Evolutionary conservation across 2,329 filamentous ascomycete species (phyloP).

Genomic region (Fusarium torreyae): DNA sequence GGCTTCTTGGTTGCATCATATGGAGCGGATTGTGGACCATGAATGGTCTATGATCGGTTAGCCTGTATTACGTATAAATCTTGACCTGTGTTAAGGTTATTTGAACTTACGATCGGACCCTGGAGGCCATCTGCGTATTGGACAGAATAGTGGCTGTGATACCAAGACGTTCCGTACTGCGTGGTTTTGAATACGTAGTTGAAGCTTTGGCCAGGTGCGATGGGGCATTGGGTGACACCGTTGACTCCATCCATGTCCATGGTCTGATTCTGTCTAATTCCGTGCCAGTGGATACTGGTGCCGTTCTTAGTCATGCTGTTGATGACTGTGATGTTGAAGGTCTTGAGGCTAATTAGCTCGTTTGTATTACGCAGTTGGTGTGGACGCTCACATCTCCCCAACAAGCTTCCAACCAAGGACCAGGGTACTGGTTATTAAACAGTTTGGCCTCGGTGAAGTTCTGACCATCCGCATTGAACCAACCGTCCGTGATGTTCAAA

Average conservation of each 20-base stretch:
- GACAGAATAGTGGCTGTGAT: constrained; percentile 45
- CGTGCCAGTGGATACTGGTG: constrained; percentile 47
- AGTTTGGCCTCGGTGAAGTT: constrained; percentile 43
- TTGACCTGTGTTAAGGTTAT: accelerated
- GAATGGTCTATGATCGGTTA: constrained; percentile 33
- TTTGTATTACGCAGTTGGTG: accelerated
- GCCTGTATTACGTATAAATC: neutral
- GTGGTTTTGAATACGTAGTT: constrained; percentile 39
- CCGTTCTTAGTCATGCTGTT: constrained; percentile 41
- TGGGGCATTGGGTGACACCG: constrained; percentile 44
- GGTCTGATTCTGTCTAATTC: constrained; percentile 37
- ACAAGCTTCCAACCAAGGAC: constrained; percentile 50
- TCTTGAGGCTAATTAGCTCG: constrained; percentile 8
- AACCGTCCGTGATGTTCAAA: constrained; percentile 36
- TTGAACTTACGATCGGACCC: constrained; percentile 27
- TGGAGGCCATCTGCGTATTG: constrained; percentile 46
- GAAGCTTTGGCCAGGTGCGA: constrained; percentile 34
- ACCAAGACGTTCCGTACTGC: constrained; percentile 47
- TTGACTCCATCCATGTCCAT: constrained; percentile 48
- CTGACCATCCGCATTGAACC: constrained; percentile 45
- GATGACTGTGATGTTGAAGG: constrained; percentile 33
- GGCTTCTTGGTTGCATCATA: constrained; percentile 39
- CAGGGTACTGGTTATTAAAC: constrained; percentile 49
- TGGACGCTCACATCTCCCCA: constrained; percentile 48
- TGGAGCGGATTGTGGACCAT: constrained; percentile 37